Evolutionary conservation across 345 rosid species (phyloP).

Genomic region (Camelina neglecta): DNA sequence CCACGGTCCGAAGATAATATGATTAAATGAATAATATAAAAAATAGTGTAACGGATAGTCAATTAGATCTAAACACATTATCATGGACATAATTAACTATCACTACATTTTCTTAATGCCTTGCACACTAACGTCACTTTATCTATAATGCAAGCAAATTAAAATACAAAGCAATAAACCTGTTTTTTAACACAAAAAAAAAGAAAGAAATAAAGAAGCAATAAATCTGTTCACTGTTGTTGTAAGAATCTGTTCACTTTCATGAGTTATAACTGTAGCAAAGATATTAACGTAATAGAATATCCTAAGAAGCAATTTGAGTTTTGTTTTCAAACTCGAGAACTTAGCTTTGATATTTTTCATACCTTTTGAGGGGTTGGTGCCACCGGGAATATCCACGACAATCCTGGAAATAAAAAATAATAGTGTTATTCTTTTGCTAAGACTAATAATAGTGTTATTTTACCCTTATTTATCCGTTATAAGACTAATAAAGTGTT

Average conservation of each 20-base stretch:
- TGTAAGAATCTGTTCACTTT: neutral
- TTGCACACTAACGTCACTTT: slow-evolving; percentile 26
- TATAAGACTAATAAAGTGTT: neutral
- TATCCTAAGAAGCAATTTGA: neutral
- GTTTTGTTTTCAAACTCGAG: neutral
- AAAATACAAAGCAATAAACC: neutral
- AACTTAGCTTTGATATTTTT: neutral
- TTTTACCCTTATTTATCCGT: neutral
- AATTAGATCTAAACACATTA: slow-evolving; percentile 15
- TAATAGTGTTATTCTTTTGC: neutral
- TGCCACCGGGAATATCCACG: slow-evolving; percentile 80
- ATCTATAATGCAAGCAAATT: neutral
- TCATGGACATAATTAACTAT: slow-evolving; percentile 11
- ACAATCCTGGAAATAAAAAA: slow-evolving; percentile 59
- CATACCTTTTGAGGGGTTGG: slow-evolving; percentile 65
- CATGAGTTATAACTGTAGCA: neutral
- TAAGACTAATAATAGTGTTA: neutral
- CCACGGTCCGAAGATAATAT: slow-evolving; percentile 15
- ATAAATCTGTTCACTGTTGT: neutral
- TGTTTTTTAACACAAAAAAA: too few relatives aligned
- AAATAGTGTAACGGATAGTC: neutral
- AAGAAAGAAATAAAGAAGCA: neutral
- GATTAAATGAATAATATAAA: slow-evolving; percentile 16
- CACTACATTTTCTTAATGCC: neutral
- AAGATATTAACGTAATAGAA: neutral